phyloP scores from a whole-genome alignment of 2,329 filamentous ascomycete species.

The Aspergillus aculeatinus region DNA sequence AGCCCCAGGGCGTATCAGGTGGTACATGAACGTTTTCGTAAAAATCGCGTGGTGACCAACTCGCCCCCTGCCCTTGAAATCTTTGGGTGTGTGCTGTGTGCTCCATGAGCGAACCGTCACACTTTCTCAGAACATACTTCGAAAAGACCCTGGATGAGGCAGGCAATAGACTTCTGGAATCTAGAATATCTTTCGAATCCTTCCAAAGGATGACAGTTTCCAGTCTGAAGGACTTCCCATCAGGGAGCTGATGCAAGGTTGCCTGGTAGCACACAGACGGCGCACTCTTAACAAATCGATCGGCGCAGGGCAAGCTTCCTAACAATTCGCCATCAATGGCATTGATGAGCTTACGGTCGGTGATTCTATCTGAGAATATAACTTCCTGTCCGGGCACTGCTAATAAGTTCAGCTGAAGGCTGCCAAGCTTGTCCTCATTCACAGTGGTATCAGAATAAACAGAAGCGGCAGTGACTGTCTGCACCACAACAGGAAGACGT shows the following conservation, averaged over 20 bases:
- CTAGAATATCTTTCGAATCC: conserved; percentile 31
- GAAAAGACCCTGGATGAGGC: conserved; percentile 25
- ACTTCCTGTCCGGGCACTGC: conserved; percentile 15
- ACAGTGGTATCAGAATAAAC: not conserved
- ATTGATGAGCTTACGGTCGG: conserved; percentile 15
- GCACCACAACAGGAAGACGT: conserved; percentile 24
- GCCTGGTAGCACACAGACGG: conserved; percentile 36
- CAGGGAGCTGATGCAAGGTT: conserved; percentile 19
- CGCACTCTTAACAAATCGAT: conserved; percentile 23
- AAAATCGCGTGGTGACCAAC: conserved; percentile 44
- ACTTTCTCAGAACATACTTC: conserved; percentile 30
- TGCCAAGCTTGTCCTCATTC: conserved; percentile 5
- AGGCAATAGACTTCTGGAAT: conserved; percentile 19
- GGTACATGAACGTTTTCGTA: conserved; percentile 51
- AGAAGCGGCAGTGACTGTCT: conserved; percentile 7
- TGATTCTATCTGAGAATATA: conserved; percentile 22
- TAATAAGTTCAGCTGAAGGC: conserved; percentile 24
- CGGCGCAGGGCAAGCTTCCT: conserved; percentile 23
- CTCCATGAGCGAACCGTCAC: conserved; percentile 6
- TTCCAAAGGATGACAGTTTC: conserved; percentile 37
- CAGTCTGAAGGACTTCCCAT: conserved; percentile 26
- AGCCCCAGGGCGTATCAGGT: conserved; percentile 29
- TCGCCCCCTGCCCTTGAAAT: not conserved
- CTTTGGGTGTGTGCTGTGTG: not conserved
- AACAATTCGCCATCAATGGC: conserved; percentile 26